These are phyloP conservation scores for Geosmithia morbida DNA, from an alignment of 2,329 filamentous ascomycete species.

Conservation along the genomic window DNA sequence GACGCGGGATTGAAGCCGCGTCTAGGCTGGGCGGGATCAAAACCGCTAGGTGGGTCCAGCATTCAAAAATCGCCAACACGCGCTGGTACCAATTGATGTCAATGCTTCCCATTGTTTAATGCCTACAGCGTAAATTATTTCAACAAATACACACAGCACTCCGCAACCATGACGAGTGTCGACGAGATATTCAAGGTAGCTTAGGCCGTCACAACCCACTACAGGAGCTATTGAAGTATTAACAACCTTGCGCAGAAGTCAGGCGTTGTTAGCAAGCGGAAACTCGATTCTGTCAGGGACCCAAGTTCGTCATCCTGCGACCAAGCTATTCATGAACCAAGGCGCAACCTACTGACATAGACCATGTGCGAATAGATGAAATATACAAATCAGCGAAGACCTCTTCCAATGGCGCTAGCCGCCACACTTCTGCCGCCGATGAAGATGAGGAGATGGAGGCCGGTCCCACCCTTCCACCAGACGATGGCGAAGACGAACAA, in stretches of 20 bases:
- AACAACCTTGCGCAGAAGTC: constrained; percentile 16
- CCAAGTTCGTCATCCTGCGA: constrained; percentile 33
- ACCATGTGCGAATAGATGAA: constrained; percentile 26
- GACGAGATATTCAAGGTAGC: constrained; percentile 43
- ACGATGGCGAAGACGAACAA: constrained; percentile 35
- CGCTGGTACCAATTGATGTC: neutral
- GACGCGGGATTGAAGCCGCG: neutral
- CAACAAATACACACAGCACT: neutral
- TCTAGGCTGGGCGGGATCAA: neutral
- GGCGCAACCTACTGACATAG: neutral
- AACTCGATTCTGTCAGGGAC: constrained; percentile 45
- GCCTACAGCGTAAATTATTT: neutral
- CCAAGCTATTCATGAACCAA: neutral
- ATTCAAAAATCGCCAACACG: neutral
- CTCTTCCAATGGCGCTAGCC: constrained; percentile 26
- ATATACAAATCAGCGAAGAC: constrained; percentile 50
- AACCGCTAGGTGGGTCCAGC: neutral
- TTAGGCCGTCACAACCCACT: neutral
- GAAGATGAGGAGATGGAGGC: constrained; percentile 28
- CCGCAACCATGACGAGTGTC: constrained; percentile 33
- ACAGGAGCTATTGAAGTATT: neutral
- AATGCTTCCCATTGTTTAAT: neutral
- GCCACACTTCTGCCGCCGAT: constrained; percentile 29
- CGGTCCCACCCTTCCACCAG: constrained; percentile 24
- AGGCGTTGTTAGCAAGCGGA: constrained; percentile 43